A percentile compares a stretch with the other conserved stretches of the same genome.
Evolutionary conservation across 768 basidiomycete genomes (phyloP).

Genomic region (Coprinopsis sp.): DNA sequence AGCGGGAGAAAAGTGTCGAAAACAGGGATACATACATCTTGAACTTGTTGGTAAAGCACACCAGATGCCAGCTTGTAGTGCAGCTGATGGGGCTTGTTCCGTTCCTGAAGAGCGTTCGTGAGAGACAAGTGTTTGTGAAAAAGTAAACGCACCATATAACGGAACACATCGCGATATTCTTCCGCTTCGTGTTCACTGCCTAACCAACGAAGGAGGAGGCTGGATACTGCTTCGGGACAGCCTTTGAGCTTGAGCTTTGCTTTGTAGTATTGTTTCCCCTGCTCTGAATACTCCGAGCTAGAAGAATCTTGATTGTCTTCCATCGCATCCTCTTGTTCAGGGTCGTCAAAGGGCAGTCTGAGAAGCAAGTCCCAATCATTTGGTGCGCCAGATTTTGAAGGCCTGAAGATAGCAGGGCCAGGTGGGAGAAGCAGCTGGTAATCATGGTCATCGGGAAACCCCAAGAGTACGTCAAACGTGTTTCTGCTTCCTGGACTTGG

Average conservation of each 20-base stretch:
- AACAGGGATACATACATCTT: no score
- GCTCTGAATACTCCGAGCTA: not conserved
- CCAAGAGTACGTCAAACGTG: conserved; percentile 70
- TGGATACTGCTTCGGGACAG: conserved; percentile 44
- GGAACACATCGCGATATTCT: conserved; percentile 38
- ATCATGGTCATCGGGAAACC: conserved; percentile 57
- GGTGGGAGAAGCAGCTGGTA: conserved; percentile 72
- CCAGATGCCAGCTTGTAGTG: conserved; percentile 55
- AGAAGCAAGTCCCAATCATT: conserved; percentile 9
- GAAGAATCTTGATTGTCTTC: not conserved
- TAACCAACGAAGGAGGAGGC: conserved; percentile 56
- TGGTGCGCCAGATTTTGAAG: not conserved
- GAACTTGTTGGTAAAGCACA: no score
- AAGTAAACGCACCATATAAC: conserved; percentile 45
- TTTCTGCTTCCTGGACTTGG: conserved; percentile 23
- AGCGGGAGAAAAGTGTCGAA: no score
- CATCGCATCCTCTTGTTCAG: not conserved
- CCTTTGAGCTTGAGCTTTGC: conserved; percentile 2
- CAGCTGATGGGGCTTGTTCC: conserved; percentile 45
- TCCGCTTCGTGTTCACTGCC: conserved; percentile 52
- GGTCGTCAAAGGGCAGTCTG: conserved; percentile 42
- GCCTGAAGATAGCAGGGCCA: conserved; percentile 25
- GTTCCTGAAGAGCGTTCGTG: conserved; percentile 35
- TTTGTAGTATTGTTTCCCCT: not conserved
- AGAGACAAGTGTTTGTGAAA: no score